These are phyloP conservation scores for Chlorella variabilis DNA, from an alignment of 163 green algal genomes.

Conservation along the genomic window DNA sequence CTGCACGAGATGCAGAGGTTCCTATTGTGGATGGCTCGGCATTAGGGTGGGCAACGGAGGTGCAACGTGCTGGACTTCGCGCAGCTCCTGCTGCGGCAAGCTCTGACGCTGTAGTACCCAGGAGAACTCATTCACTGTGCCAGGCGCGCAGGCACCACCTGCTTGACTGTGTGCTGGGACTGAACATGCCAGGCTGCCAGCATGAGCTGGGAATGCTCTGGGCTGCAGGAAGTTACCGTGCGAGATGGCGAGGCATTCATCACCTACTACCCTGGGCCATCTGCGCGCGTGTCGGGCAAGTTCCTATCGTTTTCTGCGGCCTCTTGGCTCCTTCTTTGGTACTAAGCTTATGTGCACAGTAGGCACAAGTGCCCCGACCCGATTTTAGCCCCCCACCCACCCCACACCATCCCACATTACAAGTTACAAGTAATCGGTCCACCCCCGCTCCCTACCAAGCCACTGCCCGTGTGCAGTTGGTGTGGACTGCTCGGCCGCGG, in stretches of 20 bases:
- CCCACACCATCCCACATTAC: no score
- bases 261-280: constrained; percentile 67
- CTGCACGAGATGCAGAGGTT: constrained; percentile 62
- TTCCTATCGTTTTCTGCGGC: no score
- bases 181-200: no score
- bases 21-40: constrained; percentile 90
- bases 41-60: constrained; percentile 72
- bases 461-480: constrained; percentile 50
- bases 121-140: background rate
- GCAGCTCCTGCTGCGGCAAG: background rate
- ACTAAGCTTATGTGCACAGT: no score
- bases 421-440: no score
- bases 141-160: no score
- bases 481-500: constrained; percentile 71
- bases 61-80: constrained; percentile 68
- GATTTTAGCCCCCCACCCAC: no score
- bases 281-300: constrained; percentile 66
- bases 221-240: constrained; percentile 56
- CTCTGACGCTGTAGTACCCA: background rate
- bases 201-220: no score
- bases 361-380: no score
- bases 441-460: background rate
- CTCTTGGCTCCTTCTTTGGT: no score
- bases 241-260: constrained; percentile 79
- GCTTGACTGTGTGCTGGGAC: no score